These are phyloP conservation scores for Aspergillus sp. DNA, from an alignment of 2,329 filamentous ascomycete genomes.

Conservation along the genomic window DNA sequence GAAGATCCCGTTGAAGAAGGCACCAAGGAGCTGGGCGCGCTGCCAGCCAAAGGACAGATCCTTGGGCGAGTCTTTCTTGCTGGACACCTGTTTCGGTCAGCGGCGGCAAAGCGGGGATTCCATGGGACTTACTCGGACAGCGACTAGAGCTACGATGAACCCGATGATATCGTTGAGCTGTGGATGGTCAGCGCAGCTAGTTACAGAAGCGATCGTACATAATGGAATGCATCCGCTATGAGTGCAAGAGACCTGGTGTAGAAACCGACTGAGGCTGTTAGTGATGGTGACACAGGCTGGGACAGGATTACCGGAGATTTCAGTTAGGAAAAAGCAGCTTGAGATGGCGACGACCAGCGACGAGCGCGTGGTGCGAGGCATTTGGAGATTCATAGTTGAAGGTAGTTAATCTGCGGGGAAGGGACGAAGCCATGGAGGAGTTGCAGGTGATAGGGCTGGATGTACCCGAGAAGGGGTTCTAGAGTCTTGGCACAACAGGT, in stretches of 20 bases:
- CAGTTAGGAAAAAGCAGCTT: too few relatives aligned
- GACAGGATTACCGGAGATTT: too few relatives aligned
- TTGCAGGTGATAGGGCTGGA: too few relatives aligned
- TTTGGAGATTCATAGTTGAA: too few relatives aligned
- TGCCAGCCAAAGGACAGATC: constrained; percentile 64
- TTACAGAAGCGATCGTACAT: constrained; percentile 40
- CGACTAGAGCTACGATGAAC: constrained; percentile 56
- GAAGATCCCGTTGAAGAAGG: constrained; percentile 74
- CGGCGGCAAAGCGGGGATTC: constrained; percentile 2
- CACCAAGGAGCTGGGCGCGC: constrained; percentile 60
- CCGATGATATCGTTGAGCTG: constrained; percentile 61
- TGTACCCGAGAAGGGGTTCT: too few relatives aligned
- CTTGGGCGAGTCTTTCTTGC: constrained; percentile 47
- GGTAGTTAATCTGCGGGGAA: too few relatives aligned
- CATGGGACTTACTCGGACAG: constrained; percentile 52
- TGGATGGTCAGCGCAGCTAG: not conserved
- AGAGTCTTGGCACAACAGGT: too few relatives aligned
- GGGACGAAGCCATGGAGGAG: too few relatives aligned
- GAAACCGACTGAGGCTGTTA: constrained; percentile 60
- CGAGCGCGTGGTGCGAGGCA: too few relatives aligned
- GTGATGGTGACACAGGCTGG: too few relatives aligned
- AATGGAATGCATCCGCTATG: constrained; percentile 67
- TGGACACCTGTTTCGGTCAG: constrained; percentile 41
- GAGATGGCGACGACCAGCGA: too few relatives aligned
- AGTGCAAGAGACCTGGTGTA: constrained; percentile 60